Base-by-base conservation (phyloP, 2,329 filamentous ascomycete species). In the Penicillium sp. region DNA sequence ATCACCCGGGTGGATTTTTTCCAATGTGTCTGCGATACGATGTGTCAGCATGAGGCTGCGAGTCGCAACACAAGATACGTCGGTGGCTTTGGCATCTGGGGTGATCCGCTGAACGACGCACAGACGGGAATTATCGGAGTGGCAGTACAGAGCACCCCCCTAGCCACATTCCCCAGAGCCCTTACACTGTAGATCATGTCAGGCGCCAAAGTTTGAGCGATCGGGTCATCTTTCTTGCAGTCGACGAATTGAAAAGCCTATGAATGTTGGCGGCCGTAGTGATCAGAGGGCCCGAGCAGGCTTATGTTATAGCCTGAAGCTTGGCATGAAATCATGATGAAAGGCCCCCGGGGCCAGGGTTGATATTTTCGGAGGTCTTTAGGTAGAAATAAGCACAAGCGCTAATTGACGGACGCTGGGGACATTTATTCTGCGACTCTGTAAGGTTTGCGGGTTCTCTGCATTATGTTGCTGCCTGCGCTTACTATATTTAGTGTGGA, bases 391-490 rank as follows among this genome's bases (percentile, higher is more conserved):
- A 42, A 22, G 19, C 9, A 21, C 9, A 13, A 22, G 39, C 39
- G 10, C 39, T 22, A 42, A 42, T 21, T 42, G 21, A 19, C 33
- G 24, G 31, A 24, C 16, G 9, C 22, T 9, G 48, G 48, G 16
- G 19, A 11, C 14, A 19, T 50, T 50, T 50, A 50, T 50, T 19
- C 16, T 27, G 2, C 11, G 8, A 27, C n/a, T 27, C 21, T 8
- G 14, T 37, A n/a, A n/a, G n/a, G n/a, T 27, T 49, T 22, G 13
- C 19, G 27, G 13, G 33, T 22, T 22, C 22, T 29, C 16, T n/a
- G 21, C 46, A 26, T 37, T 37, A 39, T 39, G 42, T 53, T 53
- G 51, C 51, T 53, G 51, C 51, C 51, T 53, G 51, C 51, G 51
- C 42, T 45, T 53, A 53, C 51, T 39, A 31, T 35, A 19, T 47